Evolutionary conservation across 768 basidiomycete genomes (phyloP).

Genomic region (Kwoniella mangroviensis): DNA sequence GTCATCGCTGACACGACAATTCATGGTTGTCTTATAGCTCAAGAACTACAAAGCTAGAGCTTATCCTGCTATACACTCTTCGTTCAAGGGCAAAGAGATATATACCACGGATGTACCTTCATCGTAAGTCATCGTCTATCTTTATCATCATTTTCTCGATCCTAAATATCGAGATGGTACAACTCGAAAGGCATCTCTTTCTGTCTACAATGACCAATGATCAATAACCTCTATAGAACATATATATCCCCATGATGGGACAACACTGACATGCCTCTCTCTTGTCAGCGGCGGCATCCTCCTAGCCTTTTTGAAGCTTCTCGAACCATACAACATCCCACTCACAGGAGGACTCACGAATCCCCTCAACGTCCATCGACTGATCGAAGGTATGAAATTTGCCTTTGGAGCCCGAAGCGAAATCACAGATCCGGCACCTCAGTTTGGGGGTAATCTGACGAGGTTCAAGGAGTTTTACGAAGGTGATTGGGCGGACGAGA

Average conservation of each 20-base stretch:
- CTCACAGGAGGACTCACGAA: conserved; percentile 22
- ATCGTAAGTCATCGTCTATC: conserved; percentile 37
- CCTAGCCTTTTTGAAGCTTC: conserved; percentile 85
- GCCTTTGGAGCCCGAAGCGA: conserved; percentile 70
- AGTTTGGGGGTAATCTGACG: conserved; percentile 65
- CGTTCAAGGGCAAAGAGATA: conserved; percentile 75
- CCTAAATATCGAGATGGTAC: neutral
- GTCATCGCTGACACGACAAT: neutral
- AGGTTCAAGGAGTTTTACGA: conserved; percentile 67
- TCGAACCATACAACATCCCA: conserved; percentile 69
- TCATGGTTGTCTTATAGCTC: conserved; percentile 56
- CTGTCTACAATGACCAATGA: too few species aligned
- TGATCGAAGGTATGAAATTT: conserved; percentile 85
- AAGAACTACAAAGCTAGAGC: conserved; percentile 71
- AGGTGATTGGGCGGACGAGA: conserved; percentile 64
- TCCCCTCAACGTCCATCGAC: conserved; percentile 71
- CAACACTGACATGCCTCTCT: too few species aligned
- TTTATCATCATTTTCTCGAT: neutral
- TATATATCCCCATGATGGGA: neutral
- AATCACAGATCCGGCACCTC: conserved; percentile 71
- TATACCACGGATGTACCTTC: conserved; percentile 86
- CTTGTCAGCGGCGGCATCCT: conserved; percentile 75
- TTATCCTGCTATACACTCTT: conserved; percentile 73
- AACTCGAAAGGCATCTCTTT: neutral
- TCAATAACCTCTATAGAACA: too few species aligned